Conservation (phyloP, 1,284 basidiomycete genomes). For the Pseudomicrostroma phylloplanum region DNA sequence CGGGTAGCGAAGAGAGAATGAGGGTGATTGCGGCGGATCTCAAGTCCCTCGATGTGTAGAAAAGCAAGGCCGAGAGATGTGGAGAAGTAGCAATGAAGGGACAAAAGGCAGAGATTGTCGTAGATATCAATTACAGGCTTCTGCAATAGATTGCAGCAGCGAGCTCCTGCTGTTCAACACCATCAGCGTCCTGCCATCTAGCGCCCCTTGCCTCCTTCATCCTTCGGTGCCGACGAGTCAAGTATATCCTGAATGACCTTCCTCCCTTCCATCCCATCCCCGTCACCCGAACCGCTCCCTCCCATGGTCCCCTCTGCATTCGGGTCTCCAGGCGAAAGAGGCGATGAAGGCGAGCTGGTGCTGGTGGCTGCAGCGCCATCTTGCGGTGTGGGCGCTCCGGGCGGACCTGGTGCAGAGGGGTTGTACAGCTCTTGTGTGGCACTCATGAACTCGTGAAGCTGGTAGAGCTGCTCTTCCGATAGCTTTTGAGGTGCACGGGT, state of each 20-base stretch:
- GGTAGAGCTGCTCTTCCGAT: slow-evolving; percentile 50
- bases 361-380: not conserved
- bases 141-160: too few species aligned
- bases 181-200: not conserved
- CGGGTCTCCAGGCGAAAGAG: too few species aligned
- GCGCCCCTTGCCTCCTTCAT: not conserved
- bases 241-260: slow-evolving; percentile 1
- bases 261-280: not conserved
- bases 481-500: slow-evolving; percentile 18
- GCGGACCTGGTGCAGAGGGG: slow-evolving; percentile 14
- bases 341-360: too few species aligned
- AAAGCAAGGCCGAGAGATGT: too few species aligned
- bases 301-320: not conserved
- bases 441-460: slow-evolving; percentile 48
- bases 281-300: not conserved
- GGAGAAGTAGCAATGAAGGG: too few species aligned
- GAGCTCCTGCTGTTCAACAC: too few species aligned
- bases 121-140: too few species aligned
- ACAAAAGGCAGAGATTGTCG: too few species aligned
- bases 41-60: not conserved
- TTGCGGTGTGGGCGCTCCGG: not conserved
- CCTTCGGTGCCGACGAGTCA: not conserved
- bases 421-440: slow-evolving; percentile 38
- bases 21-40: not conserved
- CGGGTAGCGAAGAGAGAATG: not conserved